phyloP scores from a whole-genome alignment of 208 protist genomes.

The Trypanosoma brucei region DNA sequence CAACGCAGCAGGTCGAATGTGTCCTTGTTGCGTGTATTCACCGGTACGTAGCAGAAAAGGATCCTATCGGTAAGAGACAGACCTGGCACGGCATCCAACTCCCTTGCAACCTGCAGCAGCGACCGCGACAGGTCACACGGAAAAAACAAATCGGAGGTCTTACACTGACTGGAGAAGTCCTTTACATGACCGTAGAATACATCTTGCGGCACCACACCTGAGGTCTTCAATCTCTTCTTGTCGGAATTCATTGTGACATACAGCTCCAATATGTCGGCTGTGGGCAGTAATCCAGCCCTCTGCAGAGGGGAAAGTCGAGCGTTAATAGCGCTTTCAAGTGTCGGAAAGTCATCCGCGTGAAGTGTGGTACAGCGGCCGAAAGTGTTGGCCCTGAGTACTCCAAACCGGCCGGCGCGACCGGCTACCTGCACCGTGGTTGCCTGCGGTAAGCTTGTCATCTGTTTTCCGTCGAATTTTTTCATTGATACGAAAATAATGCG shows the following conservation, averaged over 20 bases:
- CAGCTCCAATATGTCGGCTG: conserved; percentile 66
- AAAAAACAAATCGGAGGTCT: conserved; percentile 46
- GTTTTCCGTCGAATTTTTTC: conserved; percentile 80
- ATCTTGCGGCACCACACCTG: neutral
- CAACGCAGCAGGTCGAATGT: conserved; percentile 36
- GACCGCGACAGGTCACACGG: conserved; percentile 69
- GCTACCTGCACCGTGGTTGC: conserved; percentile 70
- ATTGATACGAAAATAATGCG: conserved; percentile 80
- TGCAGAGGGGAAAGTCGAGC: conserved; percentile 18
- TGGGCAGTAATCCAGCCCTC: conserved; percentile 65
- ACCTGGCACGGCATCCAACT: conserved; percentile 42
- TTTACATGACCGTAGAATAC: conserved; percentile 36
- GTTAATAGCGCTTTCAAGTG: conserved; percentile 29
- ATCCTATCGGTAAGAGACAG: conserved; percentile 58
- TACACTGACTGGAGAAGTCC: conserved; percentile 36
- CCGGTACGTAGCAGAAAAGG: conserved; percentile 78
- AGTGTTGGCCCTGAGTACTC: conserved; percentile 31
- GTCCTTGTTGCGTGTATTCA: conserved; percentile 43
- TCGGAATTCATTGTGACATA: conserved; percentile 40
- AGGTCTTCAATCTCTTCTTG: conserved; percentile 2
- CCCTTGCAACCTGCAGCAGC: conserved; percentile 48
- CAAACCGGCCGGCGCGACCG: conserved; percentile 87
- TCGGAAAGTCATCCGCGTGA: conserved; percentile 33
- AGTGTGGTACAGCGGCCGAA: conserved; percentile 66
- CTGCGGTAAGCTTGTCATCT: conserved; percentile 30